Conservation (phyloP, 495 filamentous ascomycete species). For the Viridothelium virens region DNA sequence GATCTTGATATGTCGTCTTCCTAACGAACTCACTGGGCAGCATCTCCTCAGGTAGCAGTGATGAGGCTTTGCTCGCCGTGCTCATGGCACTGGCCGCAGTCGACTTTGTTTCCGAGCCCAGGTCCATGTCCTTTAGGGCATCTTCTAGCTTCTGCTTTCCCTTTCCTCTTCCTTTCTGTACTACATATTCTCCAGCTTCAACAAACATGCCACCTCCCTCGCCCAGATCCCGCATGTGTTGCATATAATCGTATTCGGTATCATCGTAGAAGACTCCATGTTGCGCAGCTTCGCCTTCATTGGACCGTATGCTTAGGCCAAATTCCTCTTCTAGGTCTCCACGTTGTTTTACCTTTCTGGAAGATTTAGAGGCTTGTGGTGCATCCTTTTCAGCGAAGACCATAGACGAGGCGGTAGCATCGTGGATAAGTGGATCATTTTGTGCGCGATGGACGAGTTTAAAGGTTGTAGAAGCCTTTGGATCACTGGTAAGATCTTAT, state of each 20-base stretch:
- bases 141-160: conserved; percentile 76
- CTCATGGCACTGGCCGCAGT: conserved; percentile 22
- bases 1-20: conserved; percentile 76
- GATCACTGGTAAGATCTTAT: background rate
- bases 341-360: conserved; percentile 56
- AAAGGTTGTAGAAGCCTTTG: conserved; percentile 80
- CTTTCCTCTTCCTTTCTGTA: conserved; percentile 54
- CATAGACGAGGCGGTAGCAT: conserved; percentile 71
- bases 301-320: conserved; percentile 59
- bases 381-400: conserved; percentile 52
- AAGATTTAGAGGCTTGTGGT: conserved; percentile 28
- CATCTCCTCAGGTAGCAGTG: conserved; percentile 58
- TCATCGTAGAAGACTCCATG: conserved; percentile 86
- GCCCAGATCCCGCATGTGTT: conserved; percentile 84
- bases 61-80: conserved; percentile 25
- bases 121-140: conserved; percentile 58
- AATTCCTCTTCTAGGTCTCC: conserved; percentile 73
- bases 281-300: conserved; percentile 94
- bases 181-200: conserved; percentile 49
- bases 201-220: conserved; percentile 37
- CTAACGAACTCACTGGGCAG: conserved; percentile 63
- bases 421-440: conserved; percentile 92
- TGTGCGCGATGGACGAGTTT: conserved; percentile 91
- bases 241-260: conserved; percentile 97
- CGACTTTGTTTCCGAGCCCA: conserved; percentile 37